phyloP scores from a whole-genome alignment of 345 rosid species.

The Eucalyptus polybractea region DNA sequence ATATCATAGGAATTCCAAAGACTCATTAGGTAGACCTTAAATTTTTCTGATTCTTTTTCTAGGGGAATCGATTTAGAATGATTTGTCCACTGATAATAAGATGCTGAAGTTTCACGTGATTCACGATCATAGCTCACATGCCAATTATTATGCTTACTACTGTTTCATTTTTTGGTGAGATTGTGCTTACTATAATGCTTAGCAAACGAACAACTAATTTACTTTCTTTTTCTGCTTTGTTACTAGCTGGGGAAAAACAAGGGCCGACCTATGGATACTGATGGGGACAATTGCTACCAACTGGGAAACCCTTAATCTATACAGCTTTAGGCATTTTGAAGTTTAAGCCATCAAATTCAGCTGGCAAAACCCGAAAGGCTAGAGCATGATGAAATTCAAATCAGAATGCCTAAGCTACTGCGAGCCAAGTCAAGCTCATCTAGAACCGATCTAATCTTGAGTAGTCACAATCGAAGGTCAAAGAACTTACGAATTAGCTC shows the following conservation, averaged over 20 bases:
- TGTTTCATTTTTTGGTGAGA: neutral
- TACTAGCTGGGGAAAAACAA: neutral
- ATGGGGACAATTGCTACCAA: neutral
- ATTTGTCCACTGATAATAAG: neutral
- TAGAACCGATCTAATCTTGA: neutral
- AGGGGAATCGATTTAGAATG: neutral
- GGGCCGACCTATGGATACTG: neutral
- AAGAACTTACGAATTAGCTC: neutral
- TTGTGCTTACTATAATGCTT: neutral
- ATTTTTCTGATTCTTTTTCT: neutral
- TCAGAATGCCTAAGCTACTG: neutral
- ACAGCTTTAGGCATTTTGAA: neutral
- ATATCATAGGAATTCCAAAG: neutral
- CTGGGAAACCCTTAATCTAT: neutral
- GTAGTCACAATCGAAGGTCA: neutral
- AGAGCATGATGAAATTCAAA: neutral
- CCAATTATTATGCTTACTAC: neutral
- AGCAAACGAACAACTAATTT: neutral
- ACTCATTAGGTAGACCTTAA: neutral
- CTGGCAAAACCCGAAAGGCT: neutral
- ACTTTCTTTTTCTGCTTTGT: neutral
- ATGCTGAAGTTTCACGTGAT: neutral
- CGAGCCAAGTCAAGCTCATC: neutral
- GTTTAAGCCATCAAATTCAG: neutral
- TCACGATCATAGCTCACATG: neutral